Evolutionary conservation across 2,329 filamentous ascomycete genomes (phyloP).

Genomic region (Biscogniauxia marginata): DNA sequence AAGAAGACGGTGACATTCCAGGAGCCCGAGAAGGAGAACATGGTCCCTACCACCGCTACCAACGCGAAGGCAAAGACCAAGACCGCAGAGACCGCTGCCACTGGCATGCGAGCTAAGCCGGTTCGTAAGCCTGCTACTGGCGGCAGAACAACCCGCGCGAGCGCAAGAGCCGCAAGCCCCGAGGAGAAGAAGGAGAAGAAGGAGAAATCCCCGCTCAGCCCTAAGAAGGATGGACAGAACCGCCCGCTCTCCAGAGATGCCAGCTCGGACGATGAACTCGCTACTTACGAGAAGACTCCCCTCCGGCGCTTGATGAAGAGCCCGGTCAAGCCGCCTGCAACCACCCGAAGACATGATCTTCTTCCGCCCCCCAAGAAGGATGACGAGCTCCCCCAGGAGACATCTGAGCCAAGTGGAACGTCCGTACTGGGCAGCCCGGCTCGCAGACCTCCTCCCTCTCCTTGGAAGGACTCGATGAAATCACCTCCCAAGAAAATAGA

Average conservation of each 20-base stretch:
- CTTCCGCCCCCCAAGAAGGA: slow-evolving; percentile 23
- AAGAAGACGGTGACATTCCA: slow-evolving; percentile 66
- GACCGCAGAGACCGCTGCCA: slow-evolving; percentile 30
- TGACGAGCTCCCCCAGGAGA: slow-evolving; percentile 30
- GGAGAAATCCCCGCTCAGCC: slow-evolving; percentile 55
- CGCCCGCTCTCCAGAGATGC: slow-evolving; percentile 41
- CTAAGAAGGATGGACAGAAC: slow-evolving; percentile 64
- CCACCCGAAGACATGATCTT: slow-evolving; percentile 37
- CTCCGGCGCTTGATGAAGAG: slow-evolving; percentile 54
- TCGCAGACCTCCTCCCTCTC: slow-evolving; percentile 51
- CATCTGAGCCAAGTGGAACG: slow-evolving; percentile 35
- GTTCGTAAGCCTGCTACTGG: slow-evolving; percentile 46
- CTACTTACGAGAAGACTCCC: slow-evolving; percentile 48
- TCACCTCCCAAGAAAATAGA: slow-evolving; percentile 58
- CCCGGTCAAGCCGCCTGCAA: slow-evolving; percentile 49
- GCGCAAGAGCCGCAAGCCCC: slow-evolving; percentile 33
- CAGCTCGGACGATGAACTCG: slow-evolving; percentile 61
- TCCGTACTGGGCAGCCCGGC: slow-evolving; percentile 53
- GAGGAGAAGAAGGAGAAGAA: slow-evolving; percentile 37
- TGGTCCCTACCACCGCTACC: slow-evolving; percentile 39
- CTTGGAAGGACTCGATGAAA: slow-evolving; percentile 54
- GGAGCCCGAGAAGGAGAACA: slow-evolving; percentile 64
- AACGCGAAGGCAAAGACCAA: slow-evolving; percentile 36
- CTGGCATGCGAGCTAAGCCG: slow-evolving; percentile 45
- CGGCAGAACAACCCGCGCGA: slow-evolving; percentile 36